Percentiles rank a stretch among this genome's conserved stretches.
Conservation (phyloP, 805 yeast genomes). For the Clavispora carvajalis region DNA sequence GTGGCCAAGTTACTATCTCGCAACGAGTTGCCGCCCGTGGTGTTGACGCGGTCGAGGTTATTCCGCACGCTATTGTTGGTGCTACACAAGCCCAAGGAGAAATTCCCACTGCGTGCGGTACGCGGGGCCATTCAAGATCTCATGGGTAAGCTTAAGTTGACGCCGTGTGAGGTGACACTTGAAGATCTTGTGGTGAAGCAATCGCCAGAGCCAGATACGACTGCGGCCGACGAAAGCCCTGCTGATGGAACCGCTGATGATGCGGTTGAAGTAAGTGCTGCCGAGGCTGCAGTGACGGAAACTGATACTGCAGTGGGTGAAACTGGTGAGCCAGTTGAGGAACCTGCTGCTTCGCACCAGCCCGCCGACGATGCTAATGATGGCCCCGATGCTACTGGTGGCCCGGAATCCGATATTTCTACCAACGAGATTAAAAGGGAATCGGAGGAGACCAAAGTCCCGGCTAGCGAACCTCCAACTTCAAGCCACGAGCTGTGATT, state of each 20-base stretch:
- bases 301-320: too few species aligned
- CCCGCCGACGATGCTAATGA: too few species aligned
- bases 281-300: too few species aligned
- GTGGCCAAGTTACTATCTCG: constrained; percentile 12
- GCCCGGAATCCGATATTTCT: too few species aligned
- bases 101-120: constrained; percentile 13
- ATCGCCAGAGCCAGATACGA: constrained; percentile 4
- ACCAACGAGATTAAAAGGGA: too few species aligned
- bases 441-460: too few species aligned
- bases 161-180: constrained; percentile 10
- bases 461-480: too few species aligned
- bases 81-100: constrained; percentile 24
- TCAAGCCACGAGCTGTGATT: too few species aligned
- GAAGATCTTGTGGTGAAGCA: constrained; percentile 10
- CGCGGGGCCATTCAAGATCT: constrained; percentile 16
- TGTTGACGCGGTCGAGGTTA: constrained; percentile 26
- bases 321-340: too few species aligned
- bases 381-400: too few species aligned
- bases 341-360: too few species aligned
- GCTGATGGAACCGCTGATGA: not conserved
- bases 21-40: constrained; percentile 23
- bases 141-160: constrained; percentile 11
- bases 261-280: not conserved
- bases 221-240: not conserved
- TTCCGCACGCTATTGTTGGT: constrained; percentile 27